A percentile compares a stretch with the other conserved stretches of the same genome.
phyloP scores from a whole-genome alignment of 257 asterid genomes.

The Penstemon eatonii region DNA sequence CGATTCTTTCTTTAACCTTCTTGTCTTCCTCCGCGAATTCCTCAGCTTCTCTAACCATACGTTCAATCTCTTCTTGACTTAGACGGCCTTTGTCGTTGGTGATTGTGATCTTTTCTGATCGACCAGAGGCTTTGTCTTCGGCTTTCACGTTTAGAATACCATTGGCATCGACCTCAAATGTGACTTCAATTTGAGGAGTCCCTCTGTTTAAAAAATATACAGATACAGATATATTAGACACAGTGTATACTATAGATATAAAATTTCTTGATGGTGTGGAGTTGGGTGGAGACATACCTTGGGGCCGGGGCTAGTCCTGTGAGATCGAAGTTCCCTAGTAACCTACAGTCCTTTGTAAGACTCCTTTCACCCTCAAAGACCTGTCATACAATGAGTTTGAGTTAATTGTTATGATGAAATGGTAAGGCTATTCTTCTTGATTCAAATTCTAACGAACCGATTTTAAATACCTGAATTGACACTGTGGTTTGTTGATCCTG shows the following conservation, averaged over 20 bases:
- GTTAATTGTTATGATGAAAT: neutral
- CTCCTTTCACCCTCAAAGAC: constrained; percentile 90
- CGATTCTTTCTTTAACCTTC: constrained; percentile 53
- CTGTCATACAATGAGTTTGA: constrained; percentile 26
- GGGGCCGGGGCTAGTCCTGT: constrained; percentile 81
- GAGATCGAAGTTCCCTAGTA: constrained; percentile 77
- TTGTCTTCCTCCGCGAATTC: constrained; percentile 64
- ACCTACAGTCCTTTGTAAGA: constrained; percentile 77
- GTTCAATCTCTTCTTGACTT: constrained; percentile 58
- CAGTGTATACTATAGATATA: neutral
- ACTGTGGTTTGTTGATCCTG: constrained; percentile 87
- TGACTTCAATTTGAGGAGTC: constrained; percentile 84
- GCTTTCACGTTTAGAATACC: constrained; percentile 69
- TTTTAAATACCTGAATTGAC: constrained; percentile 54
- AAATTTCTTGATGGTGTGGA: neutral
- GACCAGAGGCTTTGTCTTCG: constrained; percentile 59
- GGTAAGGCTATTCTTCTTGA: neutral
- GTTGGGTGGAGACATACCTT: constrained; percentile 35
- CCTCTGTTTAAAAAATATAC: constrained; percentile 46
- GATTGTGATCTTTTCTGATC: constrained; percentile 54
- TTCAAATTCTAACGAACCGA: neutral
- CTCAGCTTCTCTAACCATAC: constrained; percentile 58
- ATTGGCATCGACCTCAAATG: constrained; percentile 81
- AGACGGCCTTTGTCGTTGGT: constrained; percentile 60
- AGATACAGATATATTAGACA: neutral